A percentile compares a stretch with the other conserved stretches of the same genome.
These are phyloP conservation scores for Penicillium frequentans DNA, from an alignment of 2,329 filamentous ascomycete genomes.

Conservation along the genomic window DNA sequence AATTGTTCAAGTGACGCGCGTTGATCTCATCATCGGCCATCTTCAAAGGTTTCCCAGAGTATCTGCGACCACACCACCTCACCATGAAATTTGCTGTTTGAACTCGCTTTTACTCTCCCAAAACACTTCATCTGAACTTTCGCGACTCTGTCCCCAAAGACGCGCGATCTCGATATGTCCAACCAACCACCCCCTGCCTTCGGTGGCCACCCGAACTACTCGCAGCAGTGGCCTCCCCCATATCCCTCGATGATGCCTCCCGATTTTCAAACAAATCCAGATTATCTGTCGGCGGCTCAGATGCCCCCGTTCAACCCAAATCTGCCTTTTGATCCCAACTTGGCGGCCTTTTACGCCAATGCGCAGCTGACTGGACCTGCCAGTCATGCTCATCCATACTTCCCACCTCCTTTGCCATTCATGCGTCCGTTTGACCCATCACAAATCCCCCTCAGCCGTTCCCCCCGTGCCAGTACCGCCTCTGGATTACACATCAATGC, in stretches of 20 bases:
- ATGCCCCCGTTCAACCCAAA: constrained; percentile 16
- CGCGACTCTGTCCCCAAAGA: background rate
- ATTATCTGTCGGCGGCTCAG: constrained; percentile 24
- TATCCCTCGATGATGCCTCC: constrained; percentile 29
- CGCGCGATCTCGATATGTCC: background rate
- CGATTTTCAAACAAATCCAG: constrained; percentile 26
- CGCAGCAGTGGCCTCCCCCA: constrained; percentile 39
- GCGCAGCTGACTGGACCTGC: constrained; percentile 32
- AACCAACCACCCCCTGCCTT: constrained; percentile 50
- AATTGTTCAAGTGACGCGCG: background rate
- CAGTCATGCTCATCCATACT: constrained; percentile 21
- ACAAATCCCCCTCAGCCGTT: constrained; percentile 33
- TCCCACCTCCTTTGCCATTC: constrained; percentile 32
- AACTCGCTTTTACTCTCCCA: background rate
- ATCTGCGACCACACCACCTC: background rate
- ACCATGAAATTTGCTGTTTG: constrained; percentile 24
- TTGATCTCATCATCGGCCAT: constrained; percentile 5
- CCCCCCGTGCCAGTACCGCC: constrained; percentile 30
- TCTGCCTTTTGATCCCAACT: constrained; percentile 22
- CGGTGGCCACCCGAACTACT: constrained; percentile 37
- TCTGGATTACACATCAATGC: constrained; percentile 23
- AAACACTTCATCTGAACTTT: background rate
- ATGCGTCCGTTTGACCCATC: constrained; percentile 35
- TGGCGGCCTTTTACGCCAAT: constrained; percentile 28
- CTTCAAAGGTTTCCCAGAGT: background rate